Base-by-base conservation (phyloP, 805 yeast species). In the Yarrowia sp. region DNA sequence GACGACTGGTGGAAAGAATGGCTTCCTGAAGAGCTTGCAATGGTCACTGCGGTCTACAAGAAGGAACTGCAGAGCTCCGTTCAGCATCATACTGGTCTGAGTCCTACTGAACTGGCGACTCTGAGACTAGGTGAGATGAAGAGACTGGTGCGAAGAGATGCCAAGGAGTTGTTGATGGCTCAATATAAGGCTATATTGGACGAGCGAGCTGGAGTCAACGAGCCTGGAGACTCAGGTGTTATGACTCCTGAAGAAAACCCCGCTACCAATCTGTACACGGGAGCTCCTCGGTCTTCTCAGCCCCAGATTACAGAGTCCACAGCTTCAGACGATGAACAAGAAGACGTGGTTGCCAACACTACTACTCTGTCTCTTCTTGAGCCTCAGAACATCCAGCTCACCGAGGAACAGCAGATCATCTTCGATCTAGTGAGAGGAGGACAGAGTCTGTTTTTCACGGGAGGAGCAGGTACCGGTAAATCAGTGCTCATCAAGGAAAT, bases 401-500 rank as follows among this genome's bases (percentile, higher is more conserved):
- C 49, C 1, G 45, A 42, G 5, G 61, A 65, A n/a, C 68, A 65
- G 42, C 50, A 53, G 19, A 11, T 16, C 43, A 52, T 65, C 22
- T 50, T 50, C 38, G 61, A 64, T 32, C 26, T 64, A 14, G 63
- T 65, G 10, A 11, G 12, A 11, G 15, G 8, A 0, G 50, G 68
- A 2, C 19, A 52, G n/a, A 19, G 12, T 12, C 36, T 65, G 16
- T 65, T 65, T 16, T 65, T 52, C 43, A 65, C 68, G 1, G 68
- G 68, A 42, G 61, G 59, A 52, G 68, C 68, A 1, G 68, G 68
- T 32, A 52, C 68, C 5, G 68, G 68, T 8, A 65, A 65, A 11
- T 65, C 68, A 1, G 61, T 65, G 19, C 36, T 65, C 12, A 65
- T 65, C 43, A 50, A 41, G 16, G 63, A 65, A 12, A 65, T 65